phyloP scores from a whole-genome alignment of 176 grass and related monocot genomes.

The Aegilops umbellulata region DNA sequence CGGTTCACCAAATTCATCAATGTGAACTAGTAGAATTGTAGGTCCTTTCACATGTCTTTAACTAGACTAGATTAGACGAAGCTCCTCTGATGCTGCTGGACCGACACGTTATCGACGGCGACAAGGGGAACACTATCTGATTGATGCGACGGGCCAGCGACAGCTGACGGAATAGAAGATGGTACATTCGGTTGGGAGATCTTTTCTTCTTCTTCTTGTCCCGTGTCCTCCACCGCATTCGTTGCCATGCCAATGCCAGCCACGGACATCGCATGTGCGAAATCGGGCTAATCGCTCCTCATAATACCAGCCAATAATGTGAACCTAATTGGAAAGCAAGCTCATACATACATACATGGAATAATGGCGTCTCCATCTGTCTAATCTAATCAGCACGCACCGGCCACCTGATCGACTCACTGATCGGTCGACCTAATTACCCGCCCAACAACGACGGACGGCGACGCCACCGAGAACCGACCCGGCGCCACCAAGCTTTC shows the following conservation, averaged over 20 bases:
- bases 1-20: no score
- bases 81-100: background rate
- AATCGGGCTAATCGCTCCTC: background rate
- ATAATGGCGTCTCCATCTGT: background rate
- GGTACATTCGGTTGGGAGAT: background rate
- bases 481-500: background rate
- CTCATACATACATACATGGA: background rate
- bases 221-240: background rate
- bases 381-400: conserved; percentile 8
- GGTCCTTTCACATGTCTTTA: no score
- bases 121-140: background rate
- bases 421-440: background rate
- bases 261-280: background rate
- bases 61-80: no score
- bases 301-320: background rate
- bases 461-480: background rate
- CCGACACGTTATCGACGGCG: background rate
- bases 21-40: no score
- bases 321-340: background rate
- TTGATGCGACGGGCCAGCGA: conserved; percentile 17
- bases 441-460: background rate
- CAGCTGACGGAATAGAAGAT: background rate
- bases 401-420: conserved; percentile 30
- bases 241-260: background rate
- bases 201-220: background rate